Evolutionary conservation across 345 rosid species (phyloP).

Genomic region (Raphanus sativus): DNA sequence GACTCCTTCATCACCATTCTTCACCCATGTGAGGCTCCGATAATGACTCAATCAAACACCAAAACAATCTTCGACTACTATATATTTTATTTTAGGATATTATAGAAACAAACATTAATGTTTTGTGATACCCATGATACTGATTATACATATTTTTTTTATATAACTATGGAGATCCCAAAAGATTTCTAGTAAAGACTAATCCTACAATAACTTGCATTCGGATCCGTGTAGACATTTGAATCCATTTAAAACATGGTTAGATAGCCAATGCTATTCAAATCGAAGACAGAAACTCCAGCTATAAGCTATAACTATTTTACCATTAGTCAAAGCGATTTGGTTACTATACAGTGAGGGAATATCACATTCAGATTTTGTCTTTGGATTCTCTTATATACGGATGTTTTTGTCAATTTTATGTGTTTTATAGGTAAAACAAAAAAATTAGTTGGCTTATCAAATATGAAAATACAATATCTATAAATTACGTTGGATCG

Average conservation of each 20-base stretch:
- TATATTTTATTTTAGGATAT: background rate
- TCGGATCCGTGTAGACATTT: too few species aligned
- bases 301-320: too few species aligned
- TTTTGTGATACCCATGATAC: slow-evolving; percentile 25
- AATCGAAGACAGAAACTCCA: too few species aligned
- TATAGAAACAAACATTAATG: slow-evolving; percentile 25
- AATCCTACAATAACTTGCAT: too few species aligned
- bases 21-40: slow-evolving; percentile 57
- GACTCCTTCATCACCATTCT: slow-evolving; percentile 58
- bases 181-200: too few species aligned
- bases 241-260: too few species aligned
- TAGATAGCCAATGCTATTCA: too few species aligned
- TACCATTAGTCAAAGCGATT: too few species aligned
- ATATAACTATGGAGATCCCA: too few species aligned
- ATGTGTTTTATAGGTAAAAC: background rate
- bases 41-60: slow-evolving; percentile 41
- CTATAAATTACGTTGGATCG: background rate
- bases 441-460: background rate
- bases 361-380: slow-evolving; percentile 4
- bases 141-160: background rate
- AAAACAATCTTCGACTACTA: slow-evolving; percentile 12
- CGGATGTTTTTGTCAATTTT: background rate
- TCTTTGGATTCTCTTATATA: background rate
- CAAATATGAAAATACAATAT: background rate
- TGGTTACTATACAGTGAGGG: background rate